These are phyloP conservation scores for Sporothrix curviconia DNA, from an alignment of 2,329 filamentous ascomycete genomes.

Conservation along the genomic window DNA sequence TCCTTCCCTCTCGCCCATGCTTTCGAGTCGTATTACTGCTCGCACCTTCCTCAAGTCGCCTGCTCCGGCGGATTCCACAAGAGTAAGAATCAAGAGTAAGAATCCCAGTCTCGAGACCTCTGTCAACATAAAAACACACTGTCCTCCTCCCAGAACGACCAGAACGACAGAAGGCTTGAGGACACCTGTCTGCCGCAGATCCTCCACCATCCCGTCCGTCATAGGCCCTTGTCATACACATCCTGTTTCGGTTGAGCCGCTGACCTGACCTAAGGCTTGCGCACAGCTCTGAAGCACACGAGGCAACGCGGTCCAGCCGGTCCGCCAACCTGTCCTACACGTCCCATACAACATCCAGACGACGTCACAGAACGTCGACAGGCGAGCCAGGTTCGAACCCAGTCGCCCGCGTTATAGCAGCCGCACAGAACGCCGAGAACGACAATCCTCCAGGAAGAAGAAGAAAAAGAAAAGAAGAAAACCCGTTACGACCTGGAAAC, in stretches of 20 bases:
- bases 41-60: neutral
- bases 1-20: neutral
- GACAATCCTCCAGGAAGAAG: neutral
- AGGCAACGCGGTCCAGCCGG: slow-evolving; percentile 5
- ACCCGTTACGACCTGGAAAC: neutral
- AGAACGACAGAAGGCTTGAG: neutral
- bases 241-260: slow-evolving; percentile 23
- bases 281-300: slow-evolving; percentile 7
- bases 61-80: neutral
- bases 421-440: neutral
- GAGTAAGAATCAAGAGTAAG: too few relatives aligned
- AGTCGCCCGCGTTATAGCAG: too few relatives aligned
- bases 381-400: too few relatives aligned
- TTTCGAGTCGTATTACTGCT: neutral
- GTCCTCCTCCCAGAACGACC: too few relatives aligned
- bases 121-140: neutral
- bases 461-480: neutral
- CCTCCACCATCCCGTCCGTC: slow-evolving; percentile 11
- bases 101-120: neutral
- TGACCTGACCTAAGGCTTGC: slow-evolving; percentile 14
- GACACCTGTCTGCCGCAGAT: slow-evolving; percentile 12
- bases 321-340: slow-evolving; percentile 5
- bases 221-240: slow-evolving; percentile 17
- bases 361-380: neutral
- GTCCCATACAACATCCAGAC: too few relatives aligned